Percentiles rank a stretch among this genome's conserved stretches.
phyloP scores from a whole-genome alignment of 768 basidiomycete species.

The Sarcodon aspratus region DNA sequence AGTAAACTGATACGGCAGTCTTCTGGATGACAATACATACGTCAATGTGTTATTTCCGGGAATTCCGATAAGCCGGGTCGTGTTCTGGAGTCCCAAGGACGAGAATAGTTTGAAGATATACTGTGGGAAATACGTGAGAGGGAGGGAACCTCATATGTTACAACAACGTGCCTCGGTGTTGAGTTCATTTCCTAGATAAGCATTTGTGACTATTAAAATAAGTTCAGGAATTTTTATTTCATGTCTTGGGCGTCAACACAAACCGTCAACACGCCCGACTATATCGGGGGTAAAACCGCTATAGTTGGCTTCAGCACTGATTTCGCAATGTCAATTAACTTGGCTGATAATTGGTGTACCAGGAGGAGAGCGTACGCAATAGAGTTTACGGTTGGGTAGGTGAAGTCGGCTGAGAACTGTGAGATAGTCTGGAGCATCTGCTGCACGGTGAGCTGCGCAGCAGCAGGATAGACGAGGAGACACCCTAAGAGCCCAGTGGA shows the following conservation, averaged over 20 bases:
- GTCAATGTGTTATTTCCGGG: not conserved
- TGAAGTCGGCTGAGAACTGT: not conserved
- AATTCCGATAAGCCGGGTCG: not conserved
- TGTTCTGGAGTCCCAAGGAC: not conserved
- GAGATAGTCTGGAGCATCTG: not conserved
- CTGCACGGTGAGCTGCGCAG: not conserved
- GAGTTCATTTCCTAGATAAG: not conserved
- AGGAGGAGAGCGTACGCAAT: not conserved
- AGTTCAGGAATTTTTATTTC: not conserved
- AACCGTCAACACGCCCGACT: not conserved
- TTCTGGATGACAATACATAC: not conserved
- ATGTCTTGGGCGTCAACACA: not conserved
- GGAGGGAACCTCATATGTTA: not conserved
- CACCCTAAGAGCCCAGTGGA: not conserved
- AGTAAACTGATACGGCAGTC: not conserved
- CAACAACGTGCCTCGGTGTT: not conserved
- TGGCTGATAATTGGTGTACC: not conserved
- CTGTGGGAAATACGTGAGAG: not conserved
- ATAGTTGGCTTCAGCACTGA: not conserved
- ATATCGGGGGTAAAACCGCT: not conserved
- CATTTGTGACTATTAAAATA: not conserved
- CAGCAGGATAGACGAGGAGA: not conserved
- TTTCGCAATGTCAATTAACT: not conserved
- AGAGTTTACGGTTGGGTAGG: not conserved
- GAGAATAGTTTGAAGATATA: not conserved